A percentile compares a stretch with the other conserved stretches of the same genome.
Evolutionary conservation across 1,139 yeast species (phyloP).

Genomic region (Arxiozyma slooffiae): DNA sequence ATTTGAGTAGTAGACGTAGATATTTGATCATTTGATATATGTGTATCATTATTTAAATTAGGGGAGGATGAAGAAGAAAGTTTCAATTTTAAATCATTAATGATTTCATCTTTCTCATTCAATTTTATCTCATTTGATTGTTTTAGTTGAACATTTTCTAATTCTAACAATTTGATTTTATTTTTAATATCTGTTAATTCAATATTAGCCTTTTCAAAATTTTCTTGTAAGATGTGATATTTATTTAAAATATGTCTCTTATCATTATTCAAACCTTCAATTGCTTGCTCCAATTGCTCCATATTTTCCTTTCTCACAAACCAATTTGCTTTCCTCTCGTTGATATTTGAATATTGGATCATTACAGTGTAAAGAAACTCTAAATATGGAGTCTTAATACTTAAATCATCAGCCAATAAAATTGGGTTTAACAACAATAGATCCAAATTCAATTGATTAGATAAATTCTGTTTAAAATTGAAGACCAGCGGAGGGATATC

Average conservation of each 20-base stretch:
- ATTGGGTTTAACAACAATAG: conserved; percentile 73
- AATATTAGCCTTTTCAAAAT: background rate
- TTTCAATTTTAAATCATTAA: background rate
- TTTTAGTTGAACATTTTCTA: conserved; percentile 1
- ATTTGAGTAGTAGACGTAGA: background rate
- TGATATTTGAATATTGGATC: conserved; percentile 53
- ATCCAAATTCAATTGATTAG: conserved; percentile 45
- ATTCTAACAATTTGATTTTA: background rate
- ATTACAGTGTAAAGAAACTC: conserved; percentile 74
- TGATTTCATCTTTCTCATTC: conserved; percentile 1
- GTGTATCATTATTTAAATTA: background rate
- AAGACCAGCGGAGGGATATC: conserved; percentile 19
- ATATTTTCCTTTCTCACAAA: conserved; percentile 28
- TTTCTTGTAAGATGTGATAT: background rate
- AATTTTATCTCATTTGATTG: background rate
- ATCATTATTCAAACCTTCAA: background rate
- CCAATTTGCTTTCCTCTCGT: conserved; percentile 34
- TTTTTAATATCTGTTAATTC: background rate
- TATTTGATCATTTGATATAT: background rate
- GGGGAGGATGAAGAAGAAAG: background rate
- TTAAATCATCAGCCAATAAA: conserved; percentile 72
- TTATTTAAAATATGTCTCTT: background rate
- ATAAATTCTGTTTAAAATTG: conserved; percentile 19
- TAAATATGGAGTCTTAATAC: conserved; percentile 77
- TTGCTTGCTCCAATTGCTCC: background rate